These are phyloP conservation scores for Diddensiella transvaalensis DNA, from an alignment of 805 yeast species.

Conservation along the genomic window DNA sequence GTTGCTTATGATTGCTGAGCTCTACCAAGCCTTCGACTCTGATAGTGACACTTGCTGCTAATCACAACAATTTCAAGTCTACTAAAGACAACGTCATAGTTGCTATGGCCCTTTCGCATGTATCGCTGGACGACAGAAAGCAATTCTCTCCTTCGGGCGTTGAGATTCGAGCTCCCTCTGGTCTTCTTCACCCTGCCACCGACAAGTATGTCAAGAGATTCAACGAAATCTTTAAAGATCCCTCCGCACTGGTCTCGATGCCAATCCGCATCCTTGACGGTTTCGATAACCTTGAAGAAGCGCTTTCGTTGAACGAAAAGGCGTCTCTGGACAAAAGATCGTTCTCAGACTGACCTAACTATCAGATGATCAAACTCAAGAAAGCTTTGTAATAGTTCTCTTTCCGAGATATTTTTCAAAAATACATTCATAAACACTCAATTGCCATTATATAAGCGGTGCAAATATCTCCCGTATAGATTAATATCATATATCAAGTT, in stretches of 20 bases:
- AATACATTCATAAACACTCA: too few relatives aligned
- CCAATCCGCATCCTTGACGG: slow-evolving; percentile 20
- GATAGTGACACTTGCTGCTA: slow-evolving; percentile 4
- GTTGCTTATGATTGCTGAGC: neutral
- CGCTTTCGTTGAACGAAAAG: slow-evolving; percentile 12
- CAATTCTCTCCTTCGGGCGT: slow-evolving; percentile 9
- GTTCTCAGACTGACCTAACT: slow-evolving; percentile 16
- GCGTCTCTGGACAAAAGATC: slow-evolving; percentile 18
- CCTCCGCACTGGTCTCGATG: slow-evolving; percentile 11
- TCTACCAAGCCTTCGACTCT: neutral
- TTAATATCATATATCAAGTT: too few relatives aligned
- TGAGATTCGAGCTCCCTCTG: slow-evolving; percentile 12
- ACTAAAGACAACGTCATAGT: neutral
- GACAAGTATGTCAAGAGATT: slow-evolving; percentile 3
- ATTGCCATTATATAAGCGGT: too few relatives aligned
- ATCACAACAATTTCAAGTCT: neutral
- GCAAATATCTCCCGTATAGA: too few relatives aligned
- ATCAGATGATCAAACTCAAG: too few relatives aligned
- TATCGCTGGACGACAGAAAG: slow-evolving; percentile 16
- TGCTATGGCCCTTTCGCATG: slow-evolving; percentile 13
- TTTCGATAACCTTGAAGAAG: slow-evolving; percentile 12
- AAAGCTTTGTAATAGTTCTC: too few relatives aligned
- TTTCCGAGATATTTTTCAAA: too few relatives aligned
- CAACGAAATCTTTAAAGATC: slow-evolving; percentile 3
- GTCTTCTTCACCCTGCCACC: slow-evolving; percentile 10